Percentiles rank a stretch among this genome's conserved stretches.
Conservation (phyloP, 805 yeast genomes). For the Aciculoconidium aculeatum region DNA sequence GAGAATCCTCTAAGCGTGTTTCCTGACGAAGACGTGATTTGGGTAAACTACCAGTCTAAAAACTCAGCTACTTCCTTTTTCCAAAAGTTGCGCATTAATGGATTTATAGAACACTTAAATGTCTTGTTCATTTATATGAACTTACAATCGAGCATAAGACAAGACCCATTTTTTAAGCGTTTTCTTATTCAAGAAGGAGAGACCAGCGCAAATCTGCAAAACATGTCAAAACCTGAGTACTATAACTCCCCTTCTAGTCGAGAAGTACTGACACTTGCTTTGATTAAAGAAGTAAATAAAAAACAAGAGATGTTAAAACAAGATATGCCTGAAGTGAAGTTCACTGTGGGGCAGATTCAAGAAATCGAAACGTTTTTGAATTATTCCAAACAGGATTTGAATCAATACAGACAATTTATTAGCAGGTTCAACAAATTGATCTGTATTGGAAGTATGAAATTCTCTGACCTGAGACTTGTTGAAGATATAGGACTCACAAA, state of each 20-base stretch:
- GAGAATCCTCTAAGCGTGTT: conserved; percentile 30
- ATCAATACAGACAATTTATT: conserved; percentile 19
- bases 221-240: too few species aligned
- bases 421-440: conserved; percentile 32
- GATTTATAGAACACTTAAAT: conserved; percentile 44
- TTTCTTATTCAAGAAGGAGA: conserved; percentile 13
- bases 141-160: conserved; percentile 21
- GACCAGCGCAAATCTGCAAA: conserved; percentile 5
- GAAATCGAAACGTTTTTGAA: conserved; percentile 45
- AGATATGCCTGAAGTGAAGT: too few species aligned
- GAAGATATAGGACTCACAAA: conserved; percentile 12
- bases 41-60: conserved; percentile 21
- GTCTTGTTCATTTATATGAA: conserved; percentile 32
- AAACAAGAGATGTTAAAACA: too few species aligned
- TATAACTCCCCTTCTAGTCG: too few species aligned
- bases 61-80: conserved; percentile 19
- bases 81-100: conserved; percentile 44
- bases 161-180: conserved; percentile 5
- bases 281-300: conserved; percentile 19
- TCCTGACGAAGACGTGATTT: conserved; percentile 13
- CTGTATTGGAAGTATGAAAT: conserved; percentile 27
- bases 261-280: conserved; percentile 26
- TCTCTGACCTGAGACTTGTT: conserved; percentile 23
- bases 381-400: conserved; percentile 41
- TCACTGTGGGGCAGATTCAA: conserved; percentile 17